Percentiles rank a stretch among this genome's conserved stretches.
Conservation (phyloP, 768 basidiomycete genomes). For the Panaeolus cyanescens region DNA sequence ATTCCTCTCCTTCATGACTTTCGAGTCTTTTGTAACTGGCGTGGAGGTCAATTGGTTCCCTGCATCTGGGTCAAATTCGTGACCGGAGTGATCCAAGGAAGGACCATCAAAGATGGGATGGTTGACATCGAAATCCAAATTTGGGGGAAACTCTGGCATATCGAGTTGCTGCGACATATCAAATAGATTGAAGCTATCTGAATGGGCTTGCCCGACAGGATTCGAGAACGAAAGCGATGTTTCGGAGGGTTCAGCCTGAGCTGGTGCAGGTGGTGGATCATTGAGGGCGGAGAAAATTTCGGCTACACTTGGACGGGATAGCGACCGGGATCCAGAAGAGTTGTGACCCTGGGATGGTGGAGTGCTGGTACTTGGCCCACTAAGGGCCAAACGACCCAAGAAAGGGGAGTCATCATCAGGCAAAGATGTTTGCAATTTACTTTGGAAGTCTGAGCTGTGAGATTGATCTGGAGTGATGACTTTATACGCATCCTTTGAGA, state of each 20-base stretch:
- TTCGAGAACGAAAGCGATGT: constrained; percentile 32
- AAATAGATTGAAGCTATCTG: constrained; percentile 51
- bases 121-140: constrained; percentile 40
- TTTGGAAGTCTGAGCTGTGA: constrained; percentile 38
- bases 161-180: constrained; percentile 60
- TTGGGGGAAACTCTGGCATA: constrained; percentile 47
- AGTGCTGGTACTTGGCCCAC: constrained; percentile 24
- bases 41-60: constrained; percentile 44
- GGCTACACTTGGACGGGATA: constrained; percentile 42
- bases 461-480: constrained; percentile 68
- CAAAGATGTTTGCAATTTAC: constrained; percentile 29
- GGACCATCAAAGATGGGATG: constrained; percentile 33
- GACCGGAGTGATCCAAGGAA: constrained; percentile 36
- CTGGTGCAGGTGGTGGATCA: constrained; percentile 19
- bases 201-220: constrained; percentile 36
- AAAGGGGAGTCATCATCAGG: constrained; percentile 29
- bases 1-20: constrained; percentile 39
- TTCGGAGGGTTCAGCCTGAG: constrained; percentile 19
- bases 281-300: constrained; percentile 53
- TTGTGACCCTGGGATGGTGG: constrained; percentile 31
- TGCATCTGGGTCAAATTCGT: constrained; percentile 19
- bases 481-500: constrained; percentile 68
- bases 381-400: constrained; percentile 32
- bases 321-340: constrained; percentile 33
- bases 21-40: constrained; percentile 33